Percentiles rank a stretch among this genome's conserved stretches.
Conservation (phyloP, 2,329 filamentous ascomycete species). For the Cercospora sojina region DNA sequence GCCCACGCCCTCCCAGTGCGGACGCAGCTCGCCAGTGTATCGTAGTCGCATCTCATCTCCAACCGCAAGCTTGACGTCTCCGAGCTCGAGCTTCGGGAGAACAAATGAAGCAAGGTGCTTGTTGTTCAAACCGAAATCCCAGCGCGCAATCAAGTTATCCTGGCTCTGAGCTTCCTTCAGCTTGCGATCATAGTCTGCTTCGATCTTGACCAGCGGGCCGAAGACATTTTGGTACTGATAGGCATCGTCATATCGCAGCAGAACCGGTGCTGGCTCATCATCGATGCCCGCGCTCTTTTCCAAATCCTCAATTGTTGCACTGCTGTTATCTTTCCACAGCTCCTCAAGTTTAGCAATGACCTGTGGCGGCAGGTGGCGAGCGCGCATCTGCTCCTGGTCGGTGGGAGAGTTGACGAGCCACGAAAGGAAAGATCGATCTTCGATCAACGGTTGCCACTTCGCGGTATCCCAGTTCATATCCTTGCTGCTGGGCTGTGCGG, state of each 20-base stretch:
- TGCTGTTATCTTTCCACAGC: constrained; percentile 95
- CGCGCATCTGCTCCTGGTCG: constrained; percentile 93
- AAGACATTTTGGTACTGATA: constrained; percentile 99
- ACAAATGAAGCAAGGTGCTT: constrained; percentile 96
- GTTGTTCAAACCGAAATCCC: constrained; percentile 94
- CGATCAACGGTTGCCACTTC: constrained; percentile 94
- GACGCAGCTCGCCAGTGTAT: constrained; percentile 89
- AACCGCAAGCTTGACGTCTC: constrained; percentile 95
- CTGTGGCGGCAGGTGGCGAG: constrained; percentile 86
- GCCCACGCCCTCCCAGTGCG: constrained; percentile 94
- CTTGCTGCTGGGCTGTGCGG: constrained; percentile 90
- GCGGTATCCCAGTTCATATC: constrained; percentile 99
- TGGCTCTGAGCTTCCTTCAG: constrained; percentile 97
- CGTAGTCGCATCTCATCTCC: constrained; percentile 98
- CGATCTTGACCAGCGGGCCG: constrained; percentile 95
- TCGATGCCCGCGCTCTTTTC: constrained; percentile 90
- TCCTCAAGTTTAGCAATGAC: constrained; percentile 96
- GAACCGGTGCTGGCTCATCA: constrained; percentile 88
- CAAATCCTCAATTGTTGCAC: constrained; percentile 82
- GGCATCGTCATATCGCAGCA: constrained; percentile 92
- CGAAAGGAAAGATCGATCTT: constrained; percentile 88
- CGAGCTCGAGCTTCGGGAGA: constrained; percentile 92
- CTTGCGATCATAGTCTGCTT: constrained; percentile 98
- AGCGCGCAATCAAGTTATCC: constrained; percentile 88
- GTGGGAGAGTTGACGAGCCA: constrained; percentile 90